A percentile compares a stretch with the other conserved stretches of the same genome.
Evolutionary conservation across 2,329 filamentous ascomycete species (phyloP).

Genomic region (Neophaeococcomyces aloes): DNA sequence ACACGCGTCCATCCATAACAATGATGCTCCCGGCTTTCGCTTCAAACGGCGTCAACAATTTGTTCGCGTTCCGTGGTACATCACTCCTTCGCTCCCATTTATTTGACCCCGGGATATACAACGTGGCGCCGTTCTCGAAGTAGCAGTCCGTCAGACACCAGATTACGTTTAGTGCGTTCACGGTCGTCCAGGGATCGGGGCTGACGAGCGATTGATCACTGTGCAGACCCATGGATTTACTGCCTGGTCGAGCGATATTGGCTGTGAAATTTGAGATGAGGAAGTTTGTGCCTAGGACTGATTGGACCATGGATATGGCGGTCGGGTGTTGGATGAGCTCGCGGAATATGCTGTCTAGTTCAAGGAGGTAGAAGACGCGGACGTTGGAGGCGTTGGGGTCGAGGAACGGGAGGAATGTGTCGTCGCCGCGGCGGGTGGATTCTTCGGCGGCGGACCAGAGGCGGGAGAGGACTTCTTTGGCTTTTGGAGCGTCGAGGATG

Average conservation of each 20-base stretch:
- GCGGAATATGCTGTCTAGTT: slow-evolving; percentile 24
- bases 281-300: slow-evolving; percentile 24
- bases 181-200: slow-evolving; percentile 26
- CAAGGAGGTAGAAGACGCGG: slow-evolving; percentile 26
- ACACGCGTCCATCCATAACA: slow-evolving; percentile 27
- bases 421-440: slow-evolving; percentile 19
- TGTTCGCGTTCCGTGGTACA: slow-evolving; percentile 19
- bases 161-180: slow-evolving; percentile 21
- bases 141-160: slow-evolving; percentile 27
- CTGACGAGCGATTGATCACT: slow-evolving; percentile 27
- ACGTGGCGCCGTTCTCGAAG: slow-evolving; percentile 24
- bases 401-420: slow-evolving; percentile 21
- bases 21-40: slow-evolving; percentile 26
- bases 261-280: slow-evolving; percentile 30
- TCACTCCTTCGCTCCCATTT: slow-evolving; percentile 6
- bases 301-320: slow-evolving; percentile 24
- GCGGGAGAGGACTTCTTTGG: slow-evolving; percentile 16
- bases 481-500: slow-evolving; percentile 18
- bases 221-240: slow-evolving; percentile 26
- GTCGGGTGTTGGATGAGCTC: slow-evolving; percentile 24
- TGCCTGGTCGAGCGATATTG: slow-evolving; percentile 28
- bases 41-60: slow-evolving; percentile 25
- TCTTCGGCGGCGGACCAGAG: slow-evolving; percentile 24
- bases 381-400: slow-evolving; percentile 26
- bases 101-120: slow-evolving; percentile 13